These are phyloP conservation scores for Akanthomyces muscarius DNA, from an alignment of 2,329 filamentous ascomycete genomes.

Conservation along the genomic window DNA sequence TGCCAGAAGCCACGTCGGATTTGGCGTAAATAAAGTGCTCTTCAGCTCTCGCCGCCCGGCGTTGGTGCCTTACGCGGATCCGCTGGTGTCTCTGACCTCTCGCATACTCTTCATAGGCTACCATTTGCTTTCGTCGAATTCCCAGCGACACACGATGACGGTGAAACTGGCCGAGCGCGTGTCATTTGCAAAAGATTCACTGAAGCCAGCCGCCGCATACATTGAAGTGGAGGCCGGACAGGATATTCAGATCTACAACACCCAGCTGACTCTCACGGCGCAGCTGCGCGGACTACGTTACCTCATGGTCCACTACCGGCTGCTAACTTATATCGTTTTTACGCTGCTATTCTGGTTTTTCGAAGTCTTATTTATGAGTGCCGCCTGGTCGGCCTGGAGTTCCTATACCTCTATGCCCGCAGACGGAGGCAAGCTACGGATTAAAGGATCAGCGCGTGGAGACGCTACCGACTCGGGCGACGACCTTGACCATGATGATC, in stretches of 20 bases:
- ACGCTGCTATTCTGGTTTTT: slow-evolving; percentile 71
- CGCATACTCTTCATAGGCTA: slow-evolving; percentile 62
- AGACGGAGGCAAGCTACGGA: slow-evolving; percentile 17
- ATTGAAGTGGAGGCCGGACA: slow-evolving; percentile 67
- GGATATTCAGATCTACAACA: slow-evolving; percentile 72
- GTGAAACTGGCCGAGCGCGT: slow-evolving; percentile 72
- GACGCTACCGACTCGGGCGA: slow-evolving; percentile 17
- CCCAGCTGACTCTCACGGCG: slow-evolving; percentile 65
- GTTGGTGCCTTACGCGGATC: slow-evolving; percentile 75
- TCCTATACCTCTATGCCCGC: slow-evolving; percentile 29
- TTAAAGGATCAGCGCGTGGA: slow-evolving; percentile 15
- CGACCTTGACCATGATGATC: slow-evolving; percentile 25
- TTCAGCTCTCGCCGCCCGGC: slow-evolving; percentile 68
- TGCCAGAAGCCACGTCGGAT: slow-evolving; percentile 31
- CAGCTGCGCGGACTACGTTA: slow-evolving; percentile 72
- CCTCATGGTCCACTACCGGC: slow-evolving; percentile 80
- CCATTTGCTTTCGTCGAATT: slow-evolving; percentile 62
- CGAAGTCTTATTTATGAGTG: slow-evolving; percentile 63
- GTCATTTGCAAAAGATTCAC: slow-evolving; percentile 49
- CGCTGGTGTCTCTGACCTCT: slow-evolving; percentile 58
- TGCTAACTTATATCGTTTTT: slow-evolving; percentile 65
- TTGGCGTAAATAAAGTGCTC: slow-evolving; percentile 41
- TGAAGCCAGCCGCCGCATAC: slow-evolving; percentile 44
- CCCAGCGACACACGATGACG: slow-evolving; percentile 59
- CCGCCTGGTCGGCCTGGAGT: slow-evolving; percentile 59